Conservation (phyloP, 2,329 filamentous ascomycete species). For the Botrytis porri region DNA sequence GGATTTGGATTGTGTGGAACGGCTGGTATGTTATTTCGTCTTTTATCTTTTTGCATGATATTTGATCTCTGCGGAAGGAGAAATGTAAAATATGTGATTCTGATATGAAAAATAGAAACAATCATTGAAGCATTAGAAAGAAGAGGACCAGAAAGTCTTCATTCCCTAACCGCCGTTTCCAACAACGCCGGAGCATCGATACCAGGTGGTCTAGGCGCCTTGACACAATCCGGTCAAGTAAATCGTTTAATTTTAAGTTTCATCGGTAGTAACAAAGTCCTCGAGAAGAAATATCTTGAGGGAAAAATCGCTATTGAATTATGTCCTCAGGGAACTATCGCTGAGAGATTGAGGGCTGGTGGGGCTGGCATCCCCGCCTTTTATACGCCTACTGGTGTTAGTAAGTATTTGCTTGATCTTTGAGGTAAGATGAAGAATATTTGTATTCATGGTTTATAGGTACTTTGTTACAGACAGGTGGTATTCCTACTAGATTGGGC, state of each 20-base stretch:
- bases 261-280: slow-evolving; percentile 70
- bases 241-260: slow-evolving; percentile 71
- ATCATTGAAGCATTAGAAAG: slow-evolving; percentile 65
- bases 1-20: slow-evolving; percentile 57
- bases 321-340: slow-evolving; percentile 71
- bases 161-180: slow-evolving; percentile 68
- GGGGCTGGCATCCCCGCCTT: slow-evolving; percentile 76
- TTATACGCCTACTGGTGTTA: slow-evolving; percentile 69
- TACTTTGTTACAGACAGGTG: slow-evolving; percentile 63
- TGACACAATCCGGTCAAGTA: slow-evolving; percentile 67
- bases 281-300: slow-evolving; percentile 70
- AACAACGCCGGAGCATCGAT: slow-evolving; percentile 75
- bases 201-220: slow-evolving; percentile 62
- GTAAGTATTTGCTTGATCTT: slow-evolving; percentile 42
- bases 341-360: slow-evolving; percentile 66
- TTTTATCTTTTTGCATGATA: neutral
- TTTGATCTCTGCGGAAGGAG: neutral
- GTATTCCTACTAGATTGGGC: slow-evolving; percentile 63
- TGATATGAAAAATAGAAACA: slow-evolving; percentile 50
- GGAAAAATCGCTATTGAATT: slow-evolving; percentile 72
- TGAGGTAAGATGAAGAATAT: too few relatives aligned
- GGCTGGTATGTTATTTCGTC: neutral
- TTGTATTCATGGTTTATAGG: slow-evolving; percentile 37
- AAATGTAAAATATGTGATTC: neutral
- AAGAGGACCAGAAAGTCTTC: slow-evolving; percentile 52